These are phyloP conservation scores for Polyrhizophydium stewartii DNA, from an alignment of 371 early-diverging fungal species.

Conservation along the genomic window DNA sequence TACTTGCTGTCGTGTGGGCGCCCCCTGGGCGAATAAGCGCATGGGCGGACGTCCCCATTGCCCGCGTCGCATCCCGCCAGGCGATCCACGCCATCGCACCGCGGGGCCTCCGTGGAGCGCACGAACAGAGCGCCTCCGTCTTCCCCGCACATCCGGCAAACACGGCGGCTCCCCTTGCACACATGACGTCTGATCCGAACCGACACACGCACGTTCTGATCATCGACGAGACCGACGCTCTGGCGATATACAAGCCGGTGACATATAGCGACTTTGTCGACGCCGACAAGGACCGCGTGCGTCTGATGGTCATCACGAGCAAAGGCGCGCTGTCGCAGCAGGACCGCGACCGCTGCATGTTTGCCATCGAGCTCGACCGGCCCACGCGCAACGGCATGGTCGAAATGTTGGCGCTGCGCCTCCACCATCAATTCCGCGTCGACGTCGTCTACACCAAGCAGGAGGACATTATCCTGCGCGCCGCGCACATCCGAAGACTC, in stretches of 20 bases:
- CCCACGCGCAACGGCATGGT: conserved; percentile 20
- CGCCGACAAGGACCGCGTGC: conserved; percentile 6
- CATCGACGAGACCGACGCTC: conserved; percentile 21
- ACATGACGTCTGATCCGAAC: no score
- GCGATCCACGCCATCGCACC: no score
- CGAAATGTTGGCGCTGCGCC: conserved; percentile 17
- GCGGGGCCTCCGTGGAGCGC: no score
- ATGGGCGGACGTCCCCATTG: no score
- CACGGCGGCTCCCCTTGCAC: neutral
- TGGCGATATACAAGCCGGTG: conserved; percentile 7
- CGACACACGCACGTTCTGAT: conserved; percentile 11
- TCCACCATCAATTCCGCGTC: conserved; percentile 22
- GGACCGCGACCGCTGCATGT: conserved; percentile 8
- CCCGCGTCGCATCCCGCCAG: no score
- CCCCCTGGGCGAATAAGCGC: no score
- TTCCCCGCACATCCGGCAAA: no score
- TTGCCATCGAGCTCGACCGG: conserved; percentile 8
- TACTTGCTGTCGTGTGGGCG: no score
- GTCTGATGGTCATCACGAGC: conserved; percentile 19
- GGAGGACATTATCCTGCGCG: conserved; percentile 38
- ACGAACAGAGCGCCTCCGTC: no score
- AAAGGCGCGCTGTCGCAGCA: conserved; percentile 7
- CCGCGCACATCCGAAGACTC: conserved; percentile 23
- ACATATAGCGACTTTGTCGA: conserved; percentile 17
- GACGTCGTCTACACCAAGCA: conserved; percentile 34